These are phyloP conservation scores for Pyrenula massariospora DNA, from an alignment of 495 filamentous ascomycete genomes.

Conservation along the genomic window DNA sequence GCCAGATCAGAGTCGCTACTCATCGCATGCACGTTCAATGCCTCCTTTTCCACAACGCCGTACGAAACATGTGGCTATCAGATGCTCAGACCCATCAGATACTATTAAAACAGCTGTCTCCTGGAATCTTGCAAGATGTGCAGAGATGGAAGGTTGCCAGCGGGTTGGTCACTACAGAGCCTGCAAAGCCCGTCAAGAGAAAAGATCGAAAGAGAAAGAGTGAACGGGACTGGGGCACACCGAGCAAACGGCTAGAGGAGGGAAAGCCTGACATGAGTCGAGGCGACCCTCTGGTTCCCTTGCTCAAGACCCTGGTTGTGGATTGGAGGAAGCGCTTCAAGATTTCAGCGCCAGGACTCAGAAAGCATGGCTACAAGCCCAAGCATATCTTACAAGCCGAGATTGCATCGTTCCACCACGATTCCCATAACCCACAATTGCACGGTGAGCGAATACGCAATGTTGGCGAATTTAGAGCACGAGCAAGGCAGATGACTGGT, in stretches of 20 bases:
- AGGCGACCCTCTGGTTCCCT: slow-evolving; percentile 70
- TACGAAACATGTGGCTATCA: slow-evolving; percentile 79
- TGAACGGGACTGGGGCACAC: slow-evolving; percentile 63
- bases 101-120: slow-evolving; percentile 57
- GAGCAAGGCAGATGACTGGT: slow-evolving; percentile 62
- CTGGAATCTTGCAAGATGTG: slow-evolving; percentile 56
- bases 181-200: slow-evolving; percentile 19
- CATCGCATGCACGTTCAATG: slow-evolving; percentile 87
- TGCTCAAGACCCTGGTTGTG: slow-evolving; percentile 61
- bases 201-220: slow-evolving; percentile 34
- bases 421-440: slow-evolving; percentile 42
- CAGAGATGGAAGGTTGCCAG: slow-evolving; percentile 60
- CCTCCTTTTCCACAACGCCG: slow-evolving; percentile 75
- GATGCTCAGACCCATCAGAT: slow-evolving; percentile 69
- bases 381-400: slow-evolving; percentile 55
- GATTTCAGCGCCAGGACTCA: slow-evolving; percentile 65
- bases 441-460: slow-evolving; percentile 65
- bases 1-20: slow-evolving; percentile 60
- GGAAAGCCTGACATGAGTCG: slow-evolving; percentile 62
- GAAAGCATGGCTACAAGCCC: slow-evolving; percentile 80
- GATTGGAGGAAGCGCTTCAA: slow-evolving; percentile 85
- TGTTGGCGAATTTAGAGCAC: slow-evolving; percentile 52
- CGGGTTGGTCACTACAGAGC: slow-evolving; percentile 39
- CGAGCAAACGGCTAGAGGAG: slow-evolving; percentile 55
- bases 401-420: slow-evolving; percentile 47